Percentiles rank a stretch among this genome's conserved stretches.
Evolutionary conservation across 352 stramenopile species (phyloP).

Genomic region (Phytophthora kernoviae): DNA sequence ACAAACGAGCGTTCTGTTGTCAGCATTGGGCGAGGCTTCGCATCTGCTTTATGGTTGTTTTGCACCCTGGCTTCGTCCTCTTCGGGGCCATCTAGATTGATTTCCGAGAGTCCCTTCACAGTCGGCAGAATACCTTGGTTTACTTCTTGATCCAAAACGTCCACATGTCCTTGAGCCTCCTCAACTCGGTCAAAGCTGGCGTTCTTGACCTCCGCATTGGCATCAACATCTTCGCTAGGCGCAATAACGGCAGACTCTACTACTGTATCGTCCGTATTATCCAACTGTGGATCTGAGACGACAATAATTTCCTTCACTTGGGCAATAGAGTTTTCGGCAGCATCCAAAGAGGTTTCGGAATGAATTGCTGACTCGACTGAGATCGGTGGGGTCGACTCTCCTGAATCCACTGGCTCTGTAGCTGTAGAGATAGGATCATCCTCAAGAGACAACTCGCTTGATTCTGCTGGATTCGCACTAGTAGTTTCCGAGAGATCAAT

Average conservation of each 20-base stretch:
- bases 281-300: neutral
- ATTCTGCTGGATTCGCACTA: too few relatives aligned
- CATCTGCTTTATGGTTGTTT: constrained; percentile 5
- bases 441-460: too few relatives aligned
- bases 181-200: neutral
- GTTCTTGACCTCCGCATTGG: neutral
- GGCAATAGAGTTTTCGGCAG: constrained; percentile 1
- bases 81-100: constrained; percentile 10
- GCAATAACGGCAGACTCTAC: neutral
- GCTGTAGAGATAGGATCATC: too few relatives aligned
- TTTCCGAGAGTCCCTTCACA: constrained; percentile 10
- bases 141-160: neutral
- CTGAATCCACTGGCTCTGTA: too few relatives aligned
- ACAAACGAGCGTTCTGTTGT: constrained; percentile 74
- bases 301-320: constrained; percentile 8
- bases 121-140: constrained; percentile 1
- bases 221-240: neutral
- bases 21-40: constrained; percentile 49
- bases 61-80: constrained; percentile 14
- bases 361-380: too few relatives aligned
- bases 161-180: neutral
- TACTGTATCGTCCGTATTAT: neutral
- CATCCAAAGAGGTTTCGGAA: neutral
- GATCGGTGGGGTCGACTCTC: too few relatives aligned
- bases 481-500: too few relatives aligned